Percentiles rank a stretch among this genome's conserved stretches.
Evolutionary conservation across 805 yeast species (phyloP).

Genomic region (Monosporozyma solicola): DNA sequence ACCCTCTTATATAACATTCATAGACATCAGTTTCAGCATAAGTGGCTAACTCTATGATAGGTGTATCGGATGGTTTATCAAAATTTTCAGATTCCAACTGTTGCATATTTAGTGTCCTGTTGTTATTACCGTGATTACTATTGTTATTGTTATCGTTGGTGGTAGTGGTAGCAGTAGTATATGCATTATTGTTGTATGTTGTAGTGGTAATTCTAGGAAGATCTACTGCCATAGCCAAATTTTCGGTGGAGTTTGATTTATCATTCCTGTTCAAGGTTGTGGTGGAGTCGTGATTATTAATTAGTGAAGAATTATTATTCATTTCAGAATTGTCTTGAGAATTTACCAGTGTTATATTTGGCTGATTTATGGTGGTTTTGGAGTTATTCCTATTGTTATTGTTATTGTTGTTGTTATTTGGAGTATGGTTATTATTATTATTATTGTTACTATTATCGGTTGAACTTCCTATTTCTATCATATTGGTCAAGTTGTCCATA

Average conservation of each 20-base stretch:
- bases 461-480: not conserved
- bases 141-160: not conserved
- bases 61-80: not conserved
- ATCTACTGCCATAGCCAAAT: not conserved
- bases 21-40: conserved; percentile 45
- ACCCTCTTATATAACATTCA: conserved; percentile 56
- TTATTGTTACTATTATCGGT: not conserved
- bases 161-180: no score
- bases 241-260: not conserved
- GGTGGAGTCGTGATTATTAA: not conserved
- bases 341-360: not conserved
- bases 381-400: not conserved
- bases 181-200: not conserved
- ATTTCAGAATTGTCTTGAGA: not conserved
- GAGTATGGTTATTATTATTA: not conserved
- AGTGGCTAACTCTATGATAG: conserved; percentile 33
- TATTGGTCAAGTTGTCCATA: not conserved
- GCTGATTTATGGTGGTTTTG: not conserved
- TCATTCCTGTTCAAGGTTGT: not conserved
- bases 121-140: not conserved
- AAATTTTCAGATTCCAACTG: not conserved
- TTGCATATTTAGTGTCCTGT: not conserved
- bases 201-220: conserved; percentile 2
- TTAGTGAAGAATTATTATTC: not conserved
- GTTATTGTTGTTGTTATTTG: not conserved